Evolutionary conservation across 176 grass and related monocot genomes (phyloP).

Genomic region (Carex littledalei): DNA sequence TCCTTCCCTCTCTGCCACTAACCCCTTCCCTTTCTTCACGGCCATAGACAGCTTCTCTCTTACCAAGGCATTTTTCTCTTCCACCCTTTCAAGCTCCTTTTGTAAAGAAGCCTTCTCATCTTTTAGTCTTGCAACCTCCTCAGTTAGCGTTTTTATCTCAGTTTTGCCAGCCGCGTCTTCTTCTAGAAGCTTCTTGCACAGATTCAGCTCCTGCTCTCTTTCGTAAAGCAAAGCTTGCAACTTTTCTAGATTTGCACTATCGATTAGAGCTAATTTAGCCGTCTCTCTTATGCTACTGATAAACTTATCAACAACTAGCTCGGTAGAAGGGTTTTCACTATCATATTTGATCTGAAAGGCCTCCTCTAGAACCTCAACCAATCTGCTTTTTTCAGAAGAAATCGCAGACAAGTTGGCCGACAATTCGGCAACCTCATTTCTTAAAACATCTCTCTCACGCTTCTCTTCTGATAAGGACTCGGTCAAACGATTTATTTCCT

Average conservation of each 20-base stretch:
- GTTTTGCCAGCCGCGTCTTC: conserved; percentile 53
- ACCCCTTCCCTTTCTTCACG: conserved; percentile 95
- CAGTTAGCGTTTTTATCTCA: conserved; percentile 32
- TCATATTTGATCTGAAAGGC: conserved; percentile 57
- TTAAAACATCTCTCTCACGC: conserved; percentile 56
- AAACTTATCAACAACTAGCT: conserved; percentile 44
- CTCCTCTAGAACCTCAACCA: conserved; percentile 59
- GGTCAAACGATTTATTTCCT: conserved; percentile 60
- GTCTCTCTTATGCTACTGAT: conserved; percentile 40
- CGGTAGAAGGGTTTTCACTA: conserved; percentile 24
- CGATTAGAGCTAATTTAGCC: conserved; percentile 35
- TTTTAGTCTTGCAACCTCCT: conserved; percentile 53
- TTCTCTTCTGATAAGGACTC: conserved; percentile 73
- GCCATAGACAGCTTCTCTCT: conserved; percentile 97
- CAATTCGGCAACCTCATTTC: conserved; percentile 70
- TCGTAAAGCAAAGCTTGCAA: conserved; percentile 53
- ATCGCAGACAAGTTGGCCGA: conserved; percentile 37
- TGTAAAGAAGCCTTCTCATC: conserved; percentile 68
- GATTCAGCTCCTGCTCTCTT: conserved; percentile 58
- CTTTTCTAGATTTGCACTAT: conserved; percentile 47
- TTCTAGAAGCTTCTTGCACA: conserved; percentile 72
- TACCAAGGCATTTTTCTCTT: conserved; percentile 83
- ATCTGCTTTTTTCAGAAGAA: conserved; percentile 51
- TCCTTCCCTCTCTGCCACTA: conserved; percentile 88
- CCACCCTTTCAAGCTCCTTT: conserved; percentile 63